Evolutionary conservation across 352 stramenopile genomes (phyloP).

Genomic region (Pythium volutum): DNA sequence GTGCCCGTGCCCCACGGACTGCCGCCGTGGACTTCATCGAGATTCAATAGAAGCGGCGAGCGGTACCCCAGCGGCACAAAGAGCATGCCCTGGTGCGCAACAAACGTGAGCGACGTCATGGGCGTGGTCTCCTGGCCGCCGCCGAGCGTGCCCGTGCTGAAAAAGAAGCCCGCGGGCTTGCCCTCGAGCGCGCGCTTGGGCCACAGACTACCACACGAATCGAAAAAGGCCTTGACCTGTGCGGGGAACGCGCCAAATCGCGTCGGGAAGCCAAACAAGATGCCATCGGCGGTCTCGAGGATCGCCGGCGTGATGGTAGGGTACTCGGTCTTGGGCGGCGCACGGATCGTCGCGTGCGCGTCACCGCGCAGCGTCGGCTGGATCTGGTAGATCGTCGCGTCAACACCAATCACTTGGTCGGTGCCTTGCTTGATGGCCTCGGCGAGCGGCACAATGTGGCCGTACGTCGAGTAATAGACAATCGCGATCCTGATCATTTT

Average conservation of each 20-base stretch:
- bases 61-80: conserved; percentile 86
- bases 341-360: conserved; percentile 63
- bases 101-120: conserved; percentile 78
- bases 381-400: conserved; percentile 55
- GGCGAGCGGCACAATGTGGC: conserved; percentile 62
- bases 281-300: conserved; percentile 60
- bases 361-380: conserved; percentile 61
- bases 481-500: conserved; percentile 57
- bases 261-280: conserved; percentile 86
- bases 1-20: conserved; percentile 82
- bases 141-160: conserved; percentile 71
- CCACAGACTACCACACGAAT: conserved; percentile 83
- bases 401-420: conserved; percentile 42
- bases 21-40: conserved; percentile 74
- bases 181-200: conserved; percentile 65
- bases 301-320: conserved; percentile 49
- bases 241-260: conserved; percentile 76
- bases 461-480: conserved; percentile 77
- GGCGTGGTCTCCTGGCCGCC: conserved; percentile 90
- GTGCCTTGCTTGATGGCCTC: conserved; percentile 54
- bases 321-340: conserved; percentile 49
- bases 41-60: conserved; percentile 54
- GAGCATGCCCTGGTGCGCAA: conserved; percentile 88
- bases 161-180: conserved; percentile 88
- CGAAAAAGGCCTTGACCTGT: conserved; percentile 89